phyloP scores from a whole-genome alignment of 192 early-diverging fungal genomes.

The Linnemannia schmuckeri region DNA sequence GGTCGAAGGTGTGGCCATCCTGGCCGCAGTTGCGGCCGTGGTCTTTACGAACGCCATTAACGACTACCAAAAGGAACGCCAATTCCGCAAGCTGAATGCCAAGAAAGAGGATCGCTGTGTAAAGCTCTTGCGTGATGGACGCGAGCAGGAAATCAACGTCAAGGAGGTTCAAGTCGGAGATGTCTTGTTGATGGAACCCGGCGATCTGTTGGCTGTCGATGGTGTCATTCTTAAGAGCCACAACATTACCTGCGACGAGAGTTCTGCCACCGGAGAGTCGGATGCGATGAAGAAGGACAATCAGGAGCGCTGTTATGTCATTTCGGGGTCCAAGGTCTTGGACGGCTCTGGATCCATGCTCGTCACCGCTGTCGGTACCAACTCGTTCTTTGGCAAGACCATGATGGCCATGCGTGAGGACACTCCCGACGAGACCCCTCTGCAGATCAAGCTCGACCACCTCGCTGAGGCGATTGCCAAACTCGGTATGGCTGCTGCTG shows the following conservation, averaged over 20 bases:
- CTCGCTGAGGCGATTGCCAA: constrained; percentile 95
- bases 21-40: constrained; percentile 87
- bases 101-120: constrained; percentile 86
- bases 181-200: constrained; percentile 85
- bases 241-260: constrained; percentile 90
- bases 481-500: constrained; percentile 84
- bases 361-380: constrained; percentile 82
- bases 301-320: constrained; percentile 75
- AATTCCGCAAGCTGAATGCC: constrained; percentile 87
- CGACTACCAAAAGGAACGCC: constrained; percentile 88
- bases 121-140: constrained; percentile 80
- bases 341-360: constrained; percentile 88
- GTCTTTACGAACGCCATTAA: constrained; percentile 92
- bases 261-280: constrained; percentile 91
- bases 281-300: constrained; percentile 87
- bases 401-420: constrained; percentile 86
- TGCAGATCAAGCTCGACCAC: constrained; percentile 90
- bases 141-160: constrained; percentile 78
- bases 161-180: constrained; percentile 92
- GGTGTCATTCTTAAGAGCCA: constrained; percentile 84
- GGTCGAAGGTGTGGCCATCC: constrained; percentile 85
- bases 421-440: constrained; percentile 84
- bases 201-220: constrained; percentile 93
- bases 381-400: constrained; percentile 90
- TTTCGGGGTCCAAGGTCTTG: constrained; percentile 91